phyloP scores from a whole-genome alignment of 2,329 filamentous ascomycete genomes.

The Phaeosphaeriaceae sp. region DNA sequence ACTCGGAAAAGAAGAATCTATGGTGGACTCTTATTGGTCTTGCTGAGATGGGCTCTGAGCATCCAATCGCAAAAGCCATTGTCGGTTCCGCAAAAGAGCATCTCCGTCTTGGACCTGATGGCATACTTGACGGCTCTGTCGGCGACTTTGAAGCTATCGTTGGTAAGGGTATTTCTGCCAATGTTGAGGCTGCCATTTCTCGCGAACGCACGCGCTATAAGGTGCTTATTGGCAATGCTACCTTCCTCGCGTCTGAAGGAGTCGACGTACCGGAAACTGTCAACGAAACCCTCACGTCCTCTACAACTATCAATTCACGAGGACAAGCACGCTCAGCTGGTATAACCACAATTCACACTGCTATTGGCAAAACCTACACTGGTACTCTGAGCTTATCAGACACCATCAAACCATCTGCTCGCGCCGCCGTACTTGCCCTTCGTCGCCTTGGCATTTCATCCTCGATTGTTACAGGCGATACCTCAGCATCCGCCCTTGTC shows the following conservation, averaged over 20 bases:
- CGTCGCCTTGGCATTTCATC: constrained; percentile 84
- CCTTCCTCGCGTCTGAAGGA: constrained; percentile 74
- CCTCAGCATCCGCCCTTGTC: constrained; percentile 79
- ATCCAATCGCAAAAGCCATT: constrained; percentile 92
- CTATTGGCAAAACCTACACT: constrained; percentile 80
- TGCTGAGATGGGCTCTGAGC: constrained; percentile 94
- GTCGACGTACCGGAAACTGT: constrained; percentile 67
- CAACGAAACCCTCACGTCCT: constrained; percentile 57
- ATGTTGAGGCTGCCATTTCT: constrained; percentile 75
- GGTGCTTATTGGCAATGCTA: constrained; percentile 82
- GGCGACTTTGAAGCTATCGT: constrained; percentile 84
- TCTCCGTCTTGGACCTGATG: constrained; percentile 74
- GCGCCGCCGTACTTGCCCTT: constrained; percentile 79
- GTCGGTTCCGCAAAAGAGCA: constrained; percentile 75
- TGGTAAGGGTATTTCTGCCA: constrained; percentile 82
- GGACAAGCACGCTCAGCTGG: constrained; percentile 62
- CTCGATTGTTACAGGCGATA: constrained; percentile 93
- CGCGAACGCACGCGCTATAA: constrained; percentile 74
- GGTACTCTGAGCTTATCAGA: constrained; percentile 86
- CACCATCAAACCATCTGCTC: constrained; percentile 86
- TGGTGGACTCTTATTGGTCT: constrained; percentile 98
- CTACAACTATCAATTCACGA: constrained; percentile 34
- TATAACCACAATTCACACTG: constrained; percentile 89
- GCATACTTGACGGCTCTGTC: constrained; percentile 79
- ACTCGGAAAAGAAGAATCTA: constrained; percentile 71